Evolutionary conservation across 495 filamentous ascomycete species (phyloP).

Genomic region (Lindgomyces ingoldianus): DNA sequence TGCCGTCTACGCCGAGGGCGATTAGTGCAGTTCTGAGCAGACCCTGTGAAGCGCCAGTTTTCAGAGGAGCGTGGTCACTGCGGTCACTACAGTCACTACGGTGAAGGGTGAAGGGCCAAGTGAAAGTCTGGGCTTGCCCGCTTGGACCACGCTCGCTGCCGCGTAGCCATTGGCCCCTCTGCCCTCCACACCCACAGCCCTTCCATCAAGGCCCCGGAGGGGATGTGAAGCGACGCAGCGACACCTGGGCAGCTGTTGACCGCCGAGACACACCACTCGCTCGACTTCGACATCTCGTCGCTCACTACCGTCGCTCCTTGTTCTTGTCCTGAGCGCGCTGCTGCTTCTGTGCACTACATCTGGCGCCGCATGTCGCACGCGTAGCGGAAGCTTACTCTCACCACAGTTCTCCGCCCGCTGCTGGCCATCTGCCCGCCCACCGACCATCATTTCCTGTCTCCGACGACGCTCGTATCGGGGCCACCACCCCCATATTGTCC

Average conservation of each 20-base stretch:
- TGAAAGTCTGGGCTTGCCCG: neutral
- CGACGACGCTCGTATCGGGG: neutral
- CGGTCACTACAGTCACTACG: too few relatives aligned
- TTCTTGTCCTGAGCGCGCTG: neutral
- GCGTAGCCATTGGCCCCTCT: neutral
- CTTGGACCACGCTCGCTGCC: neutral
- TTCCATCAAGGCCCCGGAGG: constrained; percentile 2
- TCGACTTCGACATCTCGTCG: neutral
- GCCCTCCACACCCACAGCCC: neutral
- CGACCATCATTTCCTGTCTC: neutral
- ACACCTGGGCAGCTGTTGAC: neutral
- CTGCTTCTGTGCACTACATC: neutral
- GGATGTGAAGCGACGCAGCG: constrained; percentile 2
- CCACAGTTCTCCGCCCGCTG: neutral
- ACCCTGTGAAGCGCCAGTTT: too few relatives aligned
- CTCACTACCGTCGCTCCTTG: neutral
- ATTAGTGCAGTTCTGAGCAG: neutral
- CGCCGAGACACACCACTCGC: neutral
- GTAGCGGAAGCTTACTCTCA: constrained; percentile 11
- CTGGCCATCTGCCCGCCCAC: neutral
- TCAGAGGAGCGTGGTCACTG: too few relatives aligned
- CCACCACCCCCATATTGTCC: neutral
- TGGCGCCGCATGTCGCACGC: constrained; percentile 9
- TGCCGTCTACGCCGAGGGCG: neutral
- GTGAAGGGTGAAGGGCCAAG: too few relatives aligned